These are phyloP conservation scores for Abortiporus biennis DNA, from an alignment of 1,284 basidiomycete species.

Conservation along the genomic window DNA sequence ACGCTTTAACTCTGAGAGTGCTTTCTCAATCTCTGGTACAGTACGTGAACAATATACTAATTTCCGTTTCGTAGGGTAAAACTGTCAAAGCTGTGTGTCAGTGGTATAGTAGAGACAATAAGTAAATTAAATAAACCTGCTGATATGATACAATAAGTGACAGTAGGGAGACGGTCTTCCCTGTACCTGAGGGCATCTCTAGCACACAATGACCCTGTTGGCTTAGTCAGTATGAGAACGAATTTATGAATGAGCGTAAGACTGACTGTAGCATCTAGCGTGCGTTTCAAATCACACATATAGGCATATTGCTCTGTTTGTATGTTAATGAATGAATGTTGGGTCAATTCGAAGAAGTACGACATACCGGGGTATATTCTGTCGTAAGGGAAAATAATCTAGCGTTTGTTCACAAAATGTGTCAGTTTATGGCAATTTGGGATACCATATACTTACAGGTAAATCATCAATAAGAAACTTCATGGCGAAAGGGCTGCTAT, in stretches of 20 bases:
- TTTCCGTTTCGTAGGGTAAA: constrained; percentile 89
- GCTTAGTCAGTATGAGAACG: neutral
- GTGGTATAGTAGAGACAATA: too few relatives aligned
- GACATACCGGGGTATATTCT: constrained; percentile 75
- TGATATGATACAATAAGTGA: constrained; percentile 98
- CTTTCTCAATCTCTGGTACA: constrained; percentile 99
- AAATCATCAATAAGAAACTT: constrained; percentile 96
- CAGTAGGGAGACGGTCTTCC: constrained; percentile 96
- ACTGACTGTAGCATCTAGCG: constrained; percentile 81
- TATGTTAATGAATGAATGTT: neutral
- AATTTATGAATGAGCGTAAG: neutral
- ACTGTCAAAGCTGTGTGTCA: constrained; percentile 39
- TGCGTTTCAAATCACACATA: constrained; percentile 97
- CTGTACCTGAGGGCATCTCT: constrained; percentile 99
- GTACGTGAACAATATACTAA: constrained; percentile 99
- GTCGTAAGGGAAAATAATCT: constrained; percentile 93
- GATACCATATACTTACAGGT: constrained; percentile 46
- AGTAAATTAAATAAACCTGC: constrained; percentile 44
- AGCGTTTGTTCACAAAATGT: too few relatives aligned
- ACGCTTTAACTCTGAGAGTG: constrained; percentile 91
- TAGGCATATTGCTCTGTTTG: constrained; percentile 92
- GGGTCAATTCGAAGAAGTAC: neutral
- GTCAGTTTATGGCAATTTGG: constrained; percentile 9
- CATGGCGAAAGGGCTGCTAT: constrained; percentile 42
- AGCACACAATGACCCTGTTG: constrained; percentile 93